A percentile compares a stretch with the other conserved stretches of the same genome.
Evolutionary conservation across 2,329 filamentous ascomycete species (phyloP).

Genomic region (Penicillium hordei): DNA sequence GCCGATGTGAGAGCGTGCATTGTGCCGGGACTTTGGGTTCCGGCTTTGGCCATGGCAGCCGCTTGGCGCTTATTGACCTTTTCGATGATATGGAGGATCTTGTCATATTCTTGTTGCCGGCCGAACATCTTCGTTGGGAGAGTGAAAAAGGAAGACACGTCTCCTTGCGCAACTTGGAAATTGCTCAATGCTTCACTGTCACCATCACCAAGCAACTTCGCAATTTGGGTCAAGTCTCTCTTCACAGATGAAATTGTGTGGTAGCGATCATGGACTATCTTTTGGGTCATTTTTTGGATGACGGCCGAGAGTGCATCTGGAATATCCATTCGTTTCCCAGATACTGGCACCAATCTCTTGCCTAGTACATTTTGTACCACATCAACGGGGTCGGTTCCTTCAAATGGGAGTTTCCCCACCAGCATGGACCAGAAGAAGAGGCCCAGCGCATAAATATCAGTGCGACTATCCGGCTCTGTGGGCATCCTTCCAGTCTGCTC

Average conservation of each 20-base stretch:
- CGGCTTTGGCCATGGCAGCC: slow-evolving; percentile 33
- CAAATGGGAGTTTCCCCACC: slow-evolving; percentile 76
- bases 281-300: slow-evolving; percentile 89
- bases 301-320: slow-evolving; percentile 79
- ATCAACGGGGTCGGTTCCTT: slow-evolving; percentile 76
- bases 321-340: slow-evolving; percentile 74
- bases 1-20: slow-evolving; percentile 53
- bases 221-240: slow-evolving; percentile 72
- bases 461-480: slow-evolving; percentile 85
- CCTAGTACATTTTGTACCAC: slow-evolving; percentile 88
- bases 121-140: slow-evolving; percentile 81
- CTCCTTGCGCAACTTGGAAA: slow-evolving; percentile 76
- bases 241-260: slow-evolving; percentile 85
- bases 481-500: slow-evolving; percentile 94
- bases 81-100: slow-evolving; percentile 72
- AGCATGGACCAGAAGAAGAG: slow-evolving; percentile 86
- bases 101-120: slow-evolving; percentile 67
- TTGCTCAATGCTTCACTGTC: slow-evolving; percentile 68
- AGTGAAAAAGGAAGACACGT: slow-evolving; percentile 90
- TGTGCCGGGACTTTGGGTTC: slow-evolving; percentile 39
- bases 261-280: slow-evolving; percentile 83
- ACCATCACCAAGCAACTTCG: slow-evolving; percentile 72
- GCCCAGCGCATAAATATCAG: slow-evolving; percentile 90
- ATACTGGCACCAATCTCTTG: slow-evolving; percentile 73
- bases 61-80: slow-evolving; percentile 68